These are phyloP conservation scores for Cystoisospora suis DNA, from an alignment of 169 alveolate genomes.

Conservation along the genomic window DNA sequence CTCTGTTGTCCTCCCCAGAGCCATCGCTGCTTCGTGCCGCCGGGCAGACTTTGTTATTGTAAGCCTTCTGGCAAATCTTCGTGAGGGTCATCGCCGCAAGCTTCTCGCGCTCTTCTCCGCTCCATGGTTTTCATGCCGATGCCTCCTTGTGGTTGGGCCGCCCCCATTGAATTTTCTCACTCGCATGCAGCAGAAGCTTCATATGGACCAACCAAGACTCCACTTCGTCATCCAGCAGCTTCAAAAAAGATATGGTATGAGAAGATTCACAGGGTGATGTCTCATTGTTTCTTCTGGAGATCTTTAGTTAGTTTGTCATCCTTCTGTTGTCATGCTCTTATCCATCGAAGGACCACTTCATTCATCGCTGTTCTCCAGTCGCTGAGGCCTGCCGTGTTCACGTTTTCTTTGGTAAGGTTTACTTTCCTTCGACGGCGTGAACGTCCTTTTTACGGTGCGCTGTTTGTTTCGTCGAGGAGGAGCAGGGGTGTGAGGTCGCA, in stretches of 20 bases:
- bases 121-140: neutral
- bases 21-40: neutral
- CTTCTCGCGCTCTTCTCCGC: neutral
- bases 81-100: neutral
- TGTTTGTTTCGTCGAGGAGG: too few relatives aligned
- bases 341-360: too few relatives aligned
- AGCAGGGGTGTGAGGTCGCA: too few relatives aligned
- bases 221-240: neutral
- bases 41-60: neutral
- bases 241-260: neutral
- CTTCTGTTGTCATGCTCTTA: too few relatives aligned
- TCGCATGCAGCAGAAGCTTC: neutral
- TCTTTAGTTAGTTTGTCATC: too few relatives aligned
- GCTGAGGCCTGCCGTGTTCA: too few relatives aligned
- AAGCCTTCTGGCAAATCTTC: neutral
- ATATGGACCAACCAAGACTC: neutral
- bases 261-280: neutral
- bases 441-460: too few relatives aligned
- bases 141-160: constrained; percentile 14
- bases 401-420: too few relatives aligned
- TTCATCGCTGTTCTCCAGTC: too few relatives aligned
- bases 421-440: too few relatives aligned
- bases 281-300: too few relatives aligned
- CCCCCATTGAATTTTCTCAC: neutral
- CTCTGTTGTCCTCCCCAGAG: neutral